Base-by-base conservation (phyloP, 2,329 filamentous ascomycete species). In the Aspergillus hiratsukae region DNA sequence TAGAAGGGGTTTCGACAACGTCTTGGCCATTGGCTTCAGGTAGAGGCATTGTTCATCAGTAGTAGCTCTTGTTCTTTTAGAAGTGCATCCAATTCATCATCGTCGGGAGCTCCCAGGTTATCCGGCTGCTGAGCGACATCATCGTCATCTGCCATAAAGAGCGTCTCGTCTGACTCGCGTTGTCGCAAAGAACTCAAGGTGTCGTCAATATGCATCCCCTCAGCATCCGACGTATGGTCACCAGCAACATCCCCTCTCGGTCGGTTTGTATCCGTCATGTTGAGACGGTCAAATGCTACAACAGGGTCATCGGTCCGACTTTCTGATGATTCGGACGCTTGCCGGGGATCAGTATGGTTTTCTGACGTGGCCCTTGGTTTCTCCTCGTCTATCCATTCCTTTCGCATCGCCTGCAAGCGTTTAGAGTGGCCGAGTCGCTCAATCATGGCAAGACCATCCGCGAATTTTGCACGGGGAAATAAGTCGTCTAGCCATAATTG, bases 401-500 rank as follows among this genome's bases (percentile, higher is more conserved):
- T 84, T 58, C 93, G 82, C 75, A 87, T 88, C 31, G 84, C 82
- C 61, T 89, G 84, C 70, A 97, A 82, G 14, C 81, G 80, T 69
- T 89, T 92, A 65, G 88, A 90, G 74, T 97, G 94, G 1, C 94
- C 94, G 0, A 91, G 81, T 75, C 96, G 97, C 72, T 99, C 94
- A 2, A 97, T 90, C 79, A 97, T 96, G 41, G 82, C 78, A 6
- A 97, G 78, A 2, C 89, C 94, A 67, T 99, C 94, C 49, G 89
- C 83, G 68, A 99, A 99, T 68, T 91, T 93, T 4, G 93, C 94
- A 68, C 95, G 91, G 11, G 94, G 94, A 68, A 92, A 99, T 11
- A 99, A 80, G 68, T 97, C 91, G 74, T 99, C 93, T 1, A 99
- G 87, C 94, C 94, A 99, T 55, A 96, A 75, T 71, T 97, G 94